A percentile compares a stretch with the other conserved stretches of the same genome.
These are phyloP conservation scores for Sugiyamaella grinbergsii DNA, from an alignment of 1,139 yeast genomes.

Conservation along the genomic window DNA sequence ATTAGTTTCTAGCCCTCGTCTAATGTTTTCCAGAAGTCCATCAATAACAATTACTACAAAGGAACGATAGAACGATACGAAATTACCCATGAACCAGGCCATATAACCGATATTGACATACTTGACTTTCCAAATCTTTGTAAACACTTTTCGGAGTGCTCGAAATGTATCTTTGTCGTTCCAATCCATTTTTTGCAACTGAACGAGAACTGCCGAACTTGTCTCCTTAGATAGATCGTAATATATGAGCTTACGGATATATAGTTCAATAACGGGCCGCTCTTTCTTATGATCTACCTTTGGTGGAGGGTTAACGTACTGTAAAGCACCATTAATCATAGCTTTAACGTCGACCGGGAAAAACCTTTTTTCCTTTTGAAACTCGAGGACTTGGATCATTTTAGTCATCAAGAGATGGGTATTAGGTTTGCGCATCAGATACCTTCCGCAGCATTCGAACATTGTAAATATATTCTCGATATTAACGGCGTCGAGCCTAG, in stretches of 20 bases:
- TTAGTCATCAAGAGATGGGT: constrained; percentile 62
- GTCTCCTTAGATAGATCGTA: constrained; percentile 53
- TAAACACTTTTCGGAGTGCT: constrained; percentile 55
- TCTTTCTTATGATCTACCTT: constrained; percentile 29
- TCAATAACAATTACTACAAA: constrained; percentile 55
- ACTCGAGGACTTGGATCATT: constrained; percentile 60
- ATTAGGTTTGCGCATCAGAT: constrained; percentile 62
- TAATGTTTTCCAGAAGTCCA: constrained; percentile 61
- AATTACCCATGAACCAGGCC: constrained; percentile 51
- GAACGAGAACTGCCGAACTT: constrained; percentile 43
- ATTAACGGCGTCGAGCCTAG: constrained; percentile 28
- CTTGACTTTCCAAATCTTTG: constrained; percentile 62
- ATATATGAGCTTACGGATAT: constrained; percentile 41
- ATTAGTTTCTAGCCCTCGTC: constrained; percentile 66
- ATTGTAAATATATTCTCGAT: constrained; percentile 46
- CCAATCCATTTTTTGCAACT: constrained; percentile 55
- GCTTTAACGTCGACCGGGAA: constrained; percentile 59
- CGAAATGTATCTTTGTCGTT: constrained; percentile 46
- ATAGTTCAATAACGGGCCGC: constrained; percentile 39
- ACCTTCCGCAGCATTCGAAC: constrained; percentile 75
- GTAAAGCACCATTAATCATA: constrained; percentile 61
- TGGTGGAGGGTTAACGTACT: constrained; percentile 63
- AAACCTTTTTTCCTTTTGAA: constrained; percentile 53
- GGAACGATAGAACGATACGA: constrained; percentile 46
- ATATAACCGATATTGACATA: constrained; percentile 57